Base-by-base conservation (phyloP, 257 asterid species). In the Marsdenia floribunda region DNA sequence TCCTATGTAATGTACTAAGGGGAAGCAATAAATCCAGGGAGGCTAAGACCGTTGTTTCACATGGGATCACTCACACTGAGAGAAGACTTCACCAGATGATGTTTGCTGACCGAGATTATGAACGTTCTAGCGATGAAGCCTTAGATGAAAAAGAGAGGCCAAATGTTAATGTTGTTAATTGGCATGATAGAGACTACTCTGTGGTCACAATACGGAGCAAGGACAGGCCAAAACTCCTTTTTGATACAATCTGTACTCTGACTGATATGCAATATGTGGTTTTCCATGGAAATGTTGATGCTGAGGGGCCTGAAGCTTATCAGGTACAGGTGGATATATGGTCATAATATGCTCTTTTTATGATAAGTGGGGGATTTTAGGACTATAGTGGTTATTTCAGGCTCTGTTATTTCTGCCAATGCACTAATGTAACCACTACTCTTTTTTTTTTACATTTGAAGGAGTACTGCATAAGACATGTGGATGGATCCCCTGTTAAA, bases 261-360 rank as follows among this genome's bases (percentile, higher is more conserved):
- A 95, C 99, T 0, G 99, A 95, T 60, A 95, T 95, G 99, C 90
- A 95, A 46, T 95, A 95, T 74, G 96, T 95, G 7, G 98, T 95
- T 53, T 95, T 88, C 73, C 99, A 95, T 83, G 99, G 99, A 37
- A 86, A 85, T 57, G 96, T 95, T 3, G 96, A 89, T 52, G 87
- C 98, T 4, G 91, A 77, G 79, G 96, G 96, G 3, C 81, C 90
- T 1, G 92, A 92, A 75, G 99, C 99, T 77, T 79, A 88, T 79
- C 99, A 92, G 96, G 99, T 92, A 81, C 13, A 37, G 67, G 40
- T 55, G 63, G 54, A 19, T 11, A 5, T 21, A 42, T 42, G 21
- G 3, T 63, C 15, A 12, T 50, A 4, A 1, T 33, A 37, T 21
- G 22, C 11, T 64, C 26, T 35, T 64, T 38, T 64, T 37, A 19